Evolutionary conservation across 495 filamentous ascomycete genomes (phyloP), one percentile per base, ranked within the genome.

Genomic region (Aspergillus cavernicola): DNA sequence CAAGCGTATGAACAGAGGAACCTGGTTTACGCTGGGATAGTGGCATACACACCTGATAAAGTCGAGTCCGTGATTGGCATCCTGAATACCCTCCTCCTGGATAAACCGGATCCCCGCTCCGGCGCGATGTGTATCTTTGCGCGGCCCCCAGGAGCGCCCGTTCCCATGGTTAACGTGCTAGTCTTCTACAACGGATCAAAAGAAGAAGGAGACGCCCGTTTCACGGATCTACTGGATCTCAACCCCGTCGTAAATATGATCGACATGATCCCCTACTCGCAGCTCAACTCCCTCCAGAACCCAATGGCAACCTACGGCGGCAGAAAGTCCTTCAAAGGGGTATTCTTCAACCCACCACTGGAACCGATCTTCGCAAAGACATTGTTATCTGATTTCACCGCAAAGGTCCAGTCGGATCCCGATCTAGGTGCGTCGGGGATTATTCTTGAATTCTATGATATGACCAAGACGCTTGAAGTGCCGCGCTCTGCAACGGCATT

Each of bases 151-250:
- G 67, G 70, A 32, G 61, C 58, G 0, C 62, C 65, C 7, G 63
- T 59, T 0, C 65, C 73, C 7, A 62, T 76, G 44, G 60, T 80
- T 8, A 59, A 77, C 12, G 58, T 69, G 1, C 62, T 70, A 6
- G 60, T 74, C 20, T 80, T 78, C 64, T 78, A 76, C 63, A 80
- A 83, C 56, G 80, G 81, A 6, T 55, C 68, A 6, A 63, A 66
- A 15, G 69, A 66, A 5, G 70, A 75, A 38, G 79, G 66, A 0
- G 45, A 69, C 24, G 42, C 47, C 13, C 67, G 71, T 15, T 80
- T 76, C 59, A 50, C 57, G 0, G 61, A 59, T 0, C 53, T 81
- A 0, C 58, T 77, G 4, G 63, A 58, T 0, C 51, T 79, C 2
- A 23, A 53, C 0, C 72, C 76, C 8, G 50, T 73, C 6, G 47